Evolutionary conservation across 176 grass and related monocot species (phyloP).

Genomic region (Hsuehochloa calcarea): DNA sequence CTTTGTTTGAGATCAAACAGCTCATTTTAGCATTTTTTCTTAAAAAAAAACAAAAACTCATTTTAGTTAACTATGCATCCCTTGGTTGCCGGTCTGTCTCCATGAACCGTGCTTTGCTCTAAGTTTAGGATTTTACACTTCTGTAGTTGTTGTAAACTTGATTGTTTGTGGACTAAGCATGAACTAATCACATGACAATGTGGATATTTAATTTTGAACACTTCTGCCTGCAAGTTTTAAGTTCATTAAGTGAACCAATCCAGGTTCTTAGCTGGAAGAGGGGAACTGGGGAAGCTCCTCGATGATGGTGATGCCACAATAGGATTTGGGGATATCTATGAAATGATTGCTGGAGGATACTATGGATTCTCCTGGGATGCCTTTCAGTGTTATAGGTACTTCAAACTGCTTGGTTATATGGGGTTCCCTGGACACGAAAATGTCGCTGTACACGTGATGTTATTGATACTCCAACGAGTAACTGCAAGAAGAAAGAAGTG

Average conservation of each 20-base stretch:
- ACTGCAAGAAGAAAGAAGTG: neutral
- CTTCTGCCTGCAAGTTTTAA: neutral
- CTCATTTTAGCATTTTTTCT: neutral
- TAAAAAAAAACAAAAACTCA: neutral
- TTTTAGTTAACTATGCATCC: neutral
- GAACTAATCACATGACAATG: neutral
- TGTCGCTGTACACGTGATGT: neutral
- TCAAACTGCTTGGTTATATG: constrained; percentile 59
- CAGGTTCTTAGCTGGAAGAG: constrained; percentile 54
- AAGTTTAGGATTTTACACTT: neutral
- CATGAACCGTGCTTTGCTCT: neutral
- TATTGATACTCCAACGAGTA: neutral
- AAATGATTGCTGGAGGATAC: constrained; percentile 19
- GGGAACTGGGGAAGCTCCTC: constrained; percentile 36
- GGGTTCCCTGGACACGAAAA: constrained; percentile 29
- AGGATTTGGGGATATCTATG: constrained; percentile 29
- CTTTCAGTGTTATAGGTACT: constrained; percentile 40
- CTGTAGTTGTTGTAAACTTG: neutral
- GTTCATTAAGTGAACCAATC: neutral
- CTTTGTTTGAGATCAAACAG: neutral
- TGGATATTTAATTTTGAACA: neutral
- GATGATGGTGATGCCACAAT: constrained; percentile 23
- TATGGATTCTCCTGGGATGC: neutral
- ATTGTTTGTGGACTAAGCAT: neutral
- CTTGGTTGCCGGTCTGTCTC: neutral